Percentiles rank a stretch among this genome's conserved stretches.
Evolutionary conservation across 768 basidiomycete species (phyloP).

Genomic region (Pleurotus salmoneostramineus): DNA sequence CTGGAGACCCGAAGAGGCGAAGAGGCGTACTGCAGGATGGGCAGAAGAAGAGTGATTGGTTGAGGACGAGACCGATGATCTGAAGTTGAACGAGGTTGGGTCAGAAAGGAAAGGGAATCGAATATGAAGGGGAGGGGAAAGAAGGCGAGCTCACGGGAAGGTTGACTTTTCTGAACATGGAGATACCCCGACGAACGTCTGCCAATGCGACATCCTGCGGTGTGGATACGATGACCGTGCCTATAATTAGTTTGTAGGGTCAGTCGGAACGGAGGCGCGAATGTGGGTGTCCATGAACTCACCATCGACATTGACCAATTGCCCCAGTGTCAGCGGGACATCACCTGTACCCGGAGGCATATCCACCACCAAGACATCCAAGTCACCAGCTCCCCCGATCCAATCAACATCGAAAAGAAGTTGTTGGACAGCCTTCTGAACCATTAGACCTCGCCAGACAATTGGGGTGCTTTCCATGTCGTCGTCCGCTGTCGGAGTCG

Average conservation of each 20-base stretch:
- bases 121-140: conserved; percentile 20
- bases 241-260: conserved; percentile 35
- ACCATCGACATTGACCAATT: conserved; percentile 84
- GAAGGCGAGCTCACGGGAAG: conserved; percentile 50
- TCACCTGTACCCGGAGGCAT: conserved; percentile 99
- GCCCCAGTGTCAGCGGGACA: conserved; percentile 88
- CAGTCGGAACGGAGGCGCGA: background rate
- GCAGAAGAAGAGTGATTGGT: conserved; percentile 84
- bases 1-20: conserved; percentile 22
- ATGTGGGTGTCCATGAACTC: conserved; percentile 17
- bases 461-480: conserved; percentile 71
- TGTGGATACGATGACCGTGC: conserved; percentile 90
- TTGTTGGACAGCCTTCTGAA: conserved; percentile 96
- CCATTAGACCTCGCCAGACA: conserved; percentile 97
- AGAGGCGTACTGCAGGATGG: conserved; percentile 60
- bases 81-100: conserved; percentile 21
- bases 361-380: conserved; percentile 89
- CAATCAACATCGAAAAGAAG: conserved; percentile 96
- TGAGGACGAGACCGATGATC: conserved; percentile 87
- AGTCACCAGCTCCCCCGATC: conserved; percentile 29
- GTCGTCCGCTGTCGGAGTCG: conserved; percentile 16
- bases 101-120: conserved; percentile 19
- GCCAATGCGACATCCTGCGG: conserved; percentile 92
- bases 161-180: conserved; percentile 85
- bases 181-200: conserved; percentile 89